Percentiles rank a stretch among this genome's conserved stretches.
Evolutionary conservation across 2,329 filamentous ascomycete species (phyloP).

Genomic region (Didymella glomerata): DNA sequence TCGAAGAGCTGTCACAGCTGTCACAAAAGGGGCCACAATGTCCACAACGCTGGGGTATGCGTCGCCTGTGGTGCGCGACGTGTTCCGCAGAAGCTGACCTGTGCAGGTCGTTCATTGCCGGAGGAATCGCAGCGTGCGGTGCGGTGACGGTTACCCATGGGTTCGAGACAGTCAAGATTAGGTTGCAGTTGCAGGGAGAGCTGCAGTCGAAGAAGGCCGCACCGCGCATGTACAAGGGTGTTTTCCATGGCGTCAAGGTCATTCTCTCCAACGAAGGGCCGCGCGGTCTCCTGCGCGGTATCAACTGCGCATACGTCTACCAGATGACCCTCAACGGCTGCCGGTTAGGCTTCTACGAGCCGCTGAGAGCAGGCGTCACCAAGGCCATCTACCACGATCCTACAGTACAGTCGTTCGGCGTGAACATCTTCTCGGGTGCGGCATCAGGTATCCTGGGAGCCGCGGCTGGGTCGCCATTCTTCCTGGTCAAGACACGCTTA

Average conservation of each 20-base stretch:
- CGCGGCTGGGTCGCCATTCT: constrained; percentile 93
- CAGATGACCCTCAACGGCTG: constrained; percentile 97
- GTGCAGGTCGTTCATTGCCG: constrained; percentile 84
- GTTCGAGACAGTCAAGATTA: constrained; percentile 99
- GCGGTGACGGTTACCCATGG: constrained; percentile 97
- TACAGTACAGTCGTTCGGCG: constrained; percentile 79
- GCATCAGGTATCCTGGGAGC: constrained; percentile 89
- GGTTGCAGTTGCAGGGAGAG: constrained; percentile 98
- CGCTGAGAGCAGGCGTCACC: constrained; percentile 78
- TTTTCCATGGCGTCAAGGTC: constrained; percentile 87
- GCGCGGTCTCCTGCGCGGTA: constrained; percentile 83
- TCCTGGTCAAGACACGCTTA: constrained; percentile 94
- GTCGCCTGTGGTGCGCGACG: neutral
- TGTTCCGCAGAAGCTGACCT: constrained; percentile 5
- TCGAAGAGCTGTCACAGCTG: constrained; percentile 19
- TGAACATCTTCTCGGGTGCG: constrained; percentile 95
- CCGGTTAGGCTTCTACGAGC: constrained; percentile 96
- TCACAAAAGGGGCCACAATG: constrained; percentile 46
- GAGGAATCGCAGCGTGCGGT: constrained; percentile 95
- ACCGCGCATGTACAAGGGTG: constrained; percentile 87
- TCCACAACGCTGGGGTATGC: constrained; percentile 59
- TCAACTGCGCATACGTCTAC: constrained; percentile 95
- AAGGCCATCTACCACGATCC: constrained; percentile 74
- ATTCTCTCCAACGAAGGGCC: constrained; percentile 92
- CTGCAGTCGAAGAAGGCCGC: constrained; percentile 86